A percentile compares a stretch with the other conserved stretches of the same genome.
phyloP scores from a whole-genome alignment of 1,139 yeast species.

The Arxiozyma telluris region DNA sequence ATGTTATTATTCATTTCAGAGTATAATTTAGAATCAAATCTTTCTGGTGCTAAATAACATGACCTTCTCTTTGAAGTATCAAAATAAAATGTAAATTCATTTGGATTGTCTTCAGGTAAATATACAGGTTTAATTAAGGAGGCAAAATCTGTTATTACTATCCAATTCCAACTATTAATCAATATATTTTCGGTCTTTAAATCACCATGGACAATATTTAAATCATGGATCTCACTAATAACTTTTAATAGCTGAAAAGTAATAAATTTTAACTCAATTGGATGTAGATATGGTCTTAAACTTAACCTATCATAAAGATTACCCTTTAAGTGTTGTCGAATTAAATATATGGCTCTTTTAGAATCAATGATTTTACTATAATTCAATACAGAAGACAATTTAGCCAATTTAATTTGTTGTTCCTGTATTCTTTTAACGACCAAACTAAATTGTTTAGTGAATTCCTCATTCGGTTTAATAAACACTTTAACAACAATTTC shows the following conservation, averaged over 20 bases:
- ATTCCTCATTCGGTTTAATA: constrained; percentile 56
- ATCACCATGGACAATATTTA: constrained; percentile 74
- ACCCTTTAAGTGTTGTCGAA: constrained; percentile 70
- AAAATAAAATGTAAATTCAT: constrained; percentile 85
- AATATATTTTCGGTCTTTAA: constrained; percentile 81
- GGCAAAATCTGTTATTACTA: constrained; percentile 73
- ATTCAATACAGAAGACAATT: constrained; percentile 58
- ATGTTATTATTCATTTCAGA: constrained; percentile 9
- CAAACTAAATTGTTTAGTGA: not conserved
- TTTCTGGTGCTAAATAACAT: constrained; percentile 91
- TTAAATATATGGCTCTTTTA: constrained; percentile 82
- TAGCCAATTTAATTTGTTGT: constrained; percentile 32
- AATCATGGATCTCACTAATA: constrained; percentile 53
- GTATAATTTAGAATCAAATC: constrained; percentile 42
- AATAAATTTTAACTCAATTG: constrained; percentile 75
- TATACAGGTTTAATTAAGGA: constrained; percentile 66
- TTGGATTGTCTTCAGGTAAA: constrained; percentile 89
- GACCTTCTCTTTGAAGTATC: constrained; percentile 81
- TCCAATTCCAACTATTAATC: constrained; percentile 87
- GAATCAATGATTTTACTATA: constrained; percentile 74
- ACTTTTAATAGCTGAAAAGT: constrained; percentile 66
- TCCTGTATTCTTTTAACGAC: not conserved
- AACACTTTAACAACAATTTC: constrained; percentile 69
- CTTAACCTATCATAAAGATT: constrained; percentile 82
- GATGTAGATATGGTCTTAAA: constrained; percentile 77